Conservation (phyloP, 306 rosid genomes). For the Corylus americana region DNA sequence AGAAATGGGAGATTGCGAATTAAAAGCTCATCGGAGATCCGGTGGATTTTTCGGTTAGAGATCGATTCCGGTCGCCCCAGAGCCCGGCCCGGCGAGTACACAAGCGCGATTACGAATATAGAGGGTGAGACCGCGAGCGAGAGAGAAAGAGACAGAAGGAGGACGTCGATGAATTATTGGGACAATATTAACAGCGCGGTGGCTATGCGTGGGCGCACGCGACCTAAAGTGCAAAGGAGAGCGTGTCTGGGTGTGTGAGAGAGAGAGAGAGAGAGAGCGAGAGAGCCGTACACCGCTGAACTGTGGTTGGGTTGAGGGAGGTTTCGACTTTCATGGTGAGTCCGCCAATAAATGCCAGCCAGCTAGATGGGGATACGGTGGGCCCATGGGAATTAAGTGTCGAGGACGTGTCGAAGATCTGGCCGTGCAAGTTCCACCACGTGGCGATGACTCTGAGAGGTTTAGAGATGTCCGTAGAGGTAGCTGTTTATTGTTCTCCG, state of each 20-base stretch:
- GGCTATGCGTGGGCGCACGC: slow-evolving; percentile 17
- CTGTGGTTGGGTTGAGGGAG: slow-evolving; percentile 29
- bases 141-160: slow-evolving; percentile 7
- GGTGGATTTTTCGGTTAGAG: slow-evolving; percentile 9
- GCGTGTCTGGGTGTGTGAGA: background rate
- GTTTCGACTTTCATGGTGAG: background rate
- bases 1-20: background rate
- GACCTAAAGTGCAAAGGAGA: background rate
- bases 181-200: too few relatives aligned
- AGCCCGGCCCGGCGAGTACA: slow-evolving; percentile 25
- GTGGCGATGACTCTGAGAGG: background rate
- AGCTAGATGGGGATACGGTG: slow-evolving; percentile 18
- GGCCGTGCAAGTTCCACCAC: background rate
- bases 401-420: slow-evolving; percentile 21
- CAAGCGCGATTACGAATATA: slow-evolving; percentile 5
- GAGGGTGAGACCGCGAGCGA: background rate
- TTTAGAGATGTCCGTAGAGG: background rate
- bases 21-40: background rate
- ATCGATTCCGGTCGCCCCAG: slow-evolving; percentile 6
- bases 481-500: slow-evolving; percentile 7
- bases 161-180: too few relatives aligned
- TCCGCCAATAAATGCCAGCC: slow-evolving; percentile 59
- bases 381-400: slow-evolving; percentile 33
- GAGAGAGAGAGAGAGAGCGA: slow-evolving; percentile 13
- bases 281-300: slow-evolving; percentile 42